A percentile compares a stretch with the other conserved stretches of the same genome.
phyloP scores from a whole-genome alignment of 148 eudicot genomes.

The Chenopodium formosanum region DNA sequence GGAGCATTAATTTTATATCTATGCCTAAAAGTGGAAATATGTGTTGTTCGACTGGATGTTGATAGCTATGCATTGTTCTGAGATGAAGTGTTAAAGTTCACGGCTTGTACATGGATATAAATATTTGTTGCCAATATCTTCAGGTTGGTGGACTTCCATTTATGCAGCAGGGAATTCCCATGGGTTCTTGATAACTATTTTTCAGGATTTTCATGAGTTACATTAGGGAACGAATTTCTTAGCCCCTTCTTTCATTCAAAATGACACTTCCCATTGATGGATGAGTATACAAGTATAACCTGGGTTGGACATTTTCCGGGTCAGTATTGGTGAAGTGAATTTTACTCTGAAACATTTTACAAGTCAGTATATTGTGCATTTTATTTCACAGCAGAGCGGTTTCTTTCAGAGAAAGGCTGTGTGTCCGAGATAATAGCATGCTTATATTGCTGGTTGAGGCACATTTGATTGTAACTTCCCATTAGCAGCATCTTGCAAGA shows the following conservation, averaged over 20 bases:
- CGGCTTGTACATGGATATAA: not conserved
- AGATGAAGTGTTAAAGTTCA: not conserved
- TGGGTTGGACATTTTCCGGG: not conserved
- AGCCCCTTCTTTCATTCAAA: no score
- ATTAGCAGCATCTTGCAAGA: not conserved
- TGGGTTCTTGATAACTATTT: no score
- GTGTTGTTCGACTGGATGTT: constrained; percentile 29
- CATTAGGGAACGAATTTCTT: no score
- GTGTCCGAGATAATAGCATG: not conserved
- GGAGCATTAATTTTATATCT: constrained; percentile 25
- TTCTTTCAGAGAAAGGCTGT: not conserved
- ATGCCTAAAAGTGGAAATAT: constrained; percentile 27
- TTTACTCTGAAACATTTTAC: not conserved
- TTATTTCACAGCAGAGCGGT: not conserved
- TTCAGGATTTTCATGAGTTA: no score
- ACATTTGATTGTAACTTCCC: not conserved
- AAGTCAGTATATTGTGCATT: not conserved
- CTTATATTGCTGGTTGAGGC: not conserved
- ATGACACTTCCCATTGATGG: not conserved
- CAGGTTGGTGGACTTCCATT: not conserved
- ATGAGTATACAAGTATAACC: not conserved
- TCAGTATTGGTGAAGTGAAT: not conserved
- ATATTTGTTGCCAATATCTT: not conserved
- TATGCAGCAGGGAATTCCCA: not conserved
- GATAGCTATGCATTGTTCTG: not conserved